Base-by-base conservation (phyloP, 2,329 filamentous ascomycete genomes). In the Celoporthe dispersa region DNA sequence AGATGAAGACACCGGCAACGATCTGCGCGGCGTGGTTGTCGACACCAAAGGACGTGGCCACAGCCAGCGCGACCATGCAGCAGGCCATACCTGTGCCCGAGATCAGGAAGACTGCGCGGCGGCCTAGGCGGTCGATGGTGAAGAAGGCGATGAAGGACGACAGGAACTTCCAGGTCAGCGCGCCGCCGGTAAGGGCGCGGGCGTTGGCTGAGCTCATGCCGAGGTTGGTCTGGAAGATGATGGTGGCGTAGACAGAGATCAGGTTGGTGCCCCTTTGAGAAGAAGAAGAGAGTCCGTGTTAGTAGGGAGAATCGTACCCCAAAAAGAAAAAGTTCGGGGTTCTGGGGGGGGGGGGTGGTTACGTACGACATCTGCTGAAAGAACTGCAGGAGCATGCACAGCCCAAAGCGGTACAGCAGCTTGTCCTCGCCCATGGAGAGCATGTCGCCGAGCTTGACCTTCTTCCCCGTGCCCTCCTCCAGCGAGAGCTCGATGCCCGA, bases 151-250 rank as follows among this genome's bases (percentile, higher is more conserved):
- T 76, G 75, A 86, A 83, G 25, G 82, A 84, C 41, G 83, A 84
- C 28, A 87, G 73, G 74, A 87, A 86, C 75, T 88, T 87, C 82
- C 84, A 88, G 6, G 86, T 88, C 41, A 88, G 78, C 16, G 85
- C 85, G 37, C 83, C 84, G 3, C 79, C 83, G 9, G 83, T 80
- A 8, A 86, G 79, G 63, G 84, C 76, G n/a, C 79, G 78, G 19
- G 82, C 79, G 0, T 77, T 75, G 64, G 82, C 79, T 19, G 75
- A 75, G 67, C 75, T 75, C 71, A 84, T 74, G 39, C 79, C 79
- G 4, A 84, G 80, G 66, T 83, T 83, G 71, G 79, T 73, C 72
- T 81, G 76, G 75, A 82, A 82, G 59, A 82, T 74, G 70, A 81
- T 80, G 25, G 80, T 76, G 11, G 79, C 78, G 75, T 85, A 86